Evolutionary conservation across 768 basidiomycete genomes (phyloP).

Genomic region (Multifurca ochricompacta): DNA sequence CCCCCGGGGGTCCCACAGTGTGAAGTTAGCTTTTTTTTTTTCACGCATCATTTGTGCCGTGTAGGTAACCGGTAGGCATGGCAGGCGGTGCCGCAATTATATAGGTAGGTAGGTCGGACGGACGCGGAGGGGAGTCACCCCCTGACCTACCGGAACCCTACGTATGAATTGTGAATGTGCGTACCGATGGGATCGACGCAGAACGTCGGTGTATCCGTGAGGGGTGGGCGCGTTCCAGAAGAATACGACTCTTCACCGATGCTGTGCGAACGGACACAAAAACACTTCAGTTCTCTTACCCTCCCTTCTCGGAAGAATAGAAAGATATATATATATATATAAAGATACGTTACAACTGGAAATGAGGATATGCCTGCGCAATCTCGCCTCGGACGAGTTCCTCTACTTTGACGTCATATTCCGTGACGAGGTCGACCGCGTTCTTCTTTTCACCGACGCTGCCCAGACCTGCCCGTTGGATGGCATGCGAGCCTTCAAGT

Average conservation of each 20-base stretch:
- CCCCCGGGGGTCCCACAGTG: too few relatives aligned
- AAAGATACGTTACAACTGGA: conserved; percentile 54
- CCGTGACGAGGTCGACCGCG: conserved; percentile 89
- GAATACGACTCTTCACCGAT: conserved; percentile 94
- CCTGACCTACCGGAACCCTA: not conserved
- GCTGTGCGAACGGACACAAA: conserved; percentile 32
- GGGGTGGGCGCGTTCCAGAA: conserved; percentile 53
- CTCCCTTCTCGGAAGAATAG: not conserved
- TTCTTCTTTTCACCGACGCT: conserved; percentile 83
- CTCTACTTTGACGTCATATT: conserved; percentile 90
- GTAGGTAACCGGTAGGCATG: too few relatives aligned
- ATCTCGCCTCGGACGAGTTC: conserved; percentile 71
- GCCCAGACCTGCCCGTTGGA: conserved; percentile 44
- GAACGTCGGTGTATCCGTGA: conserved; percentile 89
- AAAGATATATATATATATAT: not conserved
- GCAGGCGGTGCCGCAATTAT: too few relatives aligned
- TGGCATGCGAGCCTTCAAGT: conserved; percentile 67
- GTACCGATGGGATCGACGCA: conserved; percentile 93
- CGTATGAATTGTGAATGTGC: conserved; percentile 13
- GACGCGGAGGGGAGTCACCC: not conserved
- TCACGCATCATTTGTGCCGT: too few relatives aligned
- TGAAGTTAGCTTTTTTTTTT: too few relatives aligned
- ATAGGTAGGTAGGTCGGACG: too few relatives aligned
- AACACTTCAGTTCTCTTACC: too few relatives aligned
- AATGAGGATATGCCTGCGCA: conserved; percentile 55